Evolutionary conservation across 257 asterid genomes (phyloP), one percentile per base, ranked within the genome.

Genomic region (Vinca minor): DNA sequence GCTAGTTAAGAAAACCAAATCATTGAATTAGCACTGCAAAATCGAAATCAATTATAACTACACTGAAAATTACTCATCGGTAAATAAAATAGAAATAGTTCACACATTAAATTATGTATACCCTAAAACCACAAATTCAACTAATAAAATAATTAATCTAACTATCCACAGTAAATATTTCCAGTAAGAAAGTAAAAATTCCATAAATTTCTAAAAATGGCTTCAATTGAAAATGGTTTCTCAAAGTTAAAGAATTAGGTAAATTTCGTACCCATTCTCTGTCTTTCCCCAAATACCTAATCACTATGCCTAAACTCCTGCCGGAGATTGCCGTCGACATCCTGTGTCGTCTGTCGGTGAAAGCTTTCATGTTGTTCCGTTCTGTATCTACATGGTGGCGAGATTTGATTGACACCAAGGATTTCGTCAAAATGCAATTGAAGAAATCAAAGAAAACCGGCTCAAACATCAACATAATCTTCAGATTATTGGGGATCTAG

Each of bases 341-440:
- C 61, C 77, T 87, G 58, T 71, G 71, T 52, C 85, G 87, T 14
- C 79, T 87, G 26, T 89, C 91, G 18, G 81, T 80, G 31, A 74
- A 73, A 47, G 45, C 86, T 9, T 80, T 87, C 20, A 66, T 77
- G 59, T 84, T 81, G 17, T 81, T 79, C 71, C 76, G 86, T 10
- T 73, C 75, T 70, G 90, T 87, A 0, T 70, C 83, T 4, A 84
- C 74, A 35, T 31, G 72, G 1, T 81, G 89, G 86, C 70, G 84
- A 8, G 18, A 31, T 54, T 60, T 78, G 18, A 81, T 87, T 13
- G 93, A 84, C 74, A 70, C 82, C 45, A 63, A 66, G 1, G 72
- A 41, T 11, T 87, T 87, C 69, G 64, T 75, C 50, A 78, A 79
- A 65, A 61, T 62, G 64, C 95, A 87, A 42, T 44, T 81, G 15